These are phyloP conservation scores for Fusarium sp. DNA, from an alignment of 2,329 filamentous ascomycete genomes.

Conservation along the genomic window DNA sequence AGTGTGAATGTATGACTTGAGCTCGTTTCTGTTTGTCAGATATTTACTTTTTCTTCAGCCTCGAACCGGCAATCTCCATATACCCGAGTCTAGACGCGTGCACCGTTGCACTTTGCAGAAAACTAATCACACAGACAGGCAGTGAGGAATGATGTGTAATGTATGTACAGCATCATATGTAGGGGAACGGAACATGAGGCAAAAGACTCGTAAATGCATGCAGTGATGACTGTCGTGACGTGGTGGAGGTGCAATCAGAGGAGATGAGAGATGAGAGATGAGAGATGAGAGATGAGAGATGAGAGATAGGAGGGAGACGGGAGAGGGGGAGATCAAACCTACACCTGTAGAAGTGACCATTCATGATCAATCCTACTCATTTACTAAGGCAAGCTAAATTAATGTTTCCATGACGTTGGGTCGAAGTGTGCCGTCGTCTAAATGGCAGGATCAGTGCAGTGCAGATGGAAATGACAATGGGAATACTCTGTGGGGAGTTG, in stretches of 20 bases:
- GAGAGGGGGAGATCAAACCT: slow-evolving; percentile 1
- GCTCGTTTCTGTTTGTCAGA: not conserved
- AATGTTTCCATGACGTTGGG: slow-evolving; percentile 15
- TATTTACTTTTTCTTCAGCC: slow-evolving; percentile 23
- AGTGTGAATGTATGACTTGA: slow-evolving; percentile 1
- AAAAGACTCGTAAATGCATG: slow-evolving; percentile 10
- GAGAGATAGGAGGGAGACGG: not conserved
- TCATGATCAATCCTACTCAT: not conserved
- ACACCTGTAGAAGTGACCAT: not conserved
- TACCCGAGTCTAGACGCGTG: not conserved
- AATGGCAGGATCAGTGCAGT: slow-evolving; percentile 16
- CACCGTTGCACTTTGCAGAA: not conserved
- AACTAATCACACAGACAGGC: not conserved
- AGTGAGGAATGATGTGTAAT: not conserved
- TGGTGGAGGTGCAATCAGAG: slow-evolving; percentile 6
- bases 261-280: not conserved
- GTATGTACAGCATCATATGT: not conserved
- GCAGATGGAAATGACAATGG: slow-evolving; percentile 10
- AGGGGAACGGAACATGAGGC: slow-evolving; percentile 4
- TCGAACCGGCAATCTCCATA: slow-evolving; percentile 7
- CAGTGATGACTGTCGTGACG: slow-evolving; percentile 13
- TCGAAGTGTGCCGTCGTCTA: not conserved
- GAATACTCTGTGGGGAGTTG: slow-evolving; percentile 19
- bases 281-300: no score
- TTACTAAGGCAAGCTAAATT: slow-evolving; percentile 8